Conservation (phyloP, 345 rosid genomes). For the Pugionium cornutum region DNA sequence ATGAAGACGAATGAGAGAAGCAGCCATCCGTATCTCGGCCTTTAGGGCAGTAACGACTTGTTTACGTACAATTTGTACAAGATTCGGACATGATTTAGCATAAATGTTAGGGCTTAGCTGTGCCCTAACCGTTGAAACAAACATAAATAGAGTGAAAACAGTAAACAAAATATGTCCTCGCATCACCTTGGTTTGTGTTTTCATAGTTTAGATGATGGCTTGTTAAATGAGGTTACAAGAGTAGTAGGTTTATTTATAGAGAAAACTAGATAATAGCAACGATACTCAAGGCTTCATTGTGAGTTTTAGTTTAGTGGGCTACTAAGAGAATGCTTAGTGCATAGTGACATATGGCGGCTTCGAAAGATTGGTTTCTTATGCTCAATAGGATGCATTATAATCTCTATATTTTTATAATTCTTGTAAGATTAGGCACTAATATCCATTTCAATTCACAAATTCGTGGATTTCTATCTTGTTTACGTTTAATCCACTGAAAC, state of each 20-base stretch:
- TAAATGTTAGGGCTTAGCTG: constrained; percentile 56
- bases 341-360: constrained; percentile 37
- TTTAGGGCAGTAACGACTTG: constrained; percentile 52
- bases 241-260: constrained; percentile 32
- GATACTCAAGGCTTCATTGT: constrained; percentile 18
- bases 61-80: constrained; percentile 45
- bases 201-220: constrained; percentile 37
- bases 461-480: constrained; percentile 21
- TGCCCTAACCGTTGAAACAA: constrained; percentile 43
- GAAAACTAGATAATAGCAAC: constrained; percentile 15
- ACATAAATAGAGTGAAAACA: constrained; percentile 35
- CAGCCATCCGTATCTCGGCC: constrained; percentile 68
- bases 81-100: constrained; percentile 52
- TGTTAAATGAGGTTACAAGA: background rate
- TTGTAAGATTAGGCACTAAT: constrained; percentile 12
- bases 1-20: constrained; percentile 57
- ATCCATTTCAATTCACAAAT: constrained; percentile 4
- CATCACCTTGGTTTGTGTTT: constrained; percentile 33
- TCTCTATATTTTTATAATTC: constrained; percentile 1
- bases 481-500: constrained; percentile 33
- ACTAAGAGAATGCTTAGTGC: constrained; percentile 32
- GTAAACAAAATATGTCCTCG: constrained; percentile 27
- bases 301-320: constrained; percentile 17
- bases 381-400: constrained; percentile 20
- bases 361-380: constrained; percentile 28